phyloP scores from a whole-genome alignment of 192 early-diverging fungal genomes.

The Entomortierella parvispora region DNA sequence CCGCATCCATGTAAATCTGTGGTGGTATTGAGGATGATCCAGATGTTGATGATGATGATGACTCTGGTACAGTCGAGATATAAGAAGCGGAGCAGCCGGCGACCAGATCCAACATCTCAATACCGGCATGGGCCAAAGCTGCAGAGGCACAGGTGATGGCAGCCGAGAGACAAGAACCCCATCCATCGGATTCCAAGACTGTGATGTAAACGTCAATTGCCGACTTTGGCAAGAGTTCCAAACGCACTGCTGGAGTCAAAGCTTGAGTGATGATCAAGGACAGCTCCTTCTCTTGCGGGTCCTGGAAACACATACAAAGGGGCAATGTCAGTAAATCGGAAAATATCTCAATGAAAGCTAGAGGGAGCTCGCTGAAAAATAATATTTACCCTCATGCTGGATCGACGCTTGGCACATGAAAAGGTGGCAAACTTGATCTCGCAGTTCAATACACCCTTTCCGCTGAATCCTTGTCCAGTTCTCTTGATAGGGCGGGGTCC shows the following conservation, averaged over 20 bases:
- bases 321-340: too few relatives aligned
- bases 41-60: slow-evolving; percentile 14
- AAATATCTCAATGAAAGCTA: too few relatives aligned
- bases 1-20: slow-evolving; percentile 63
- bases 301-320: slow-evolving; percentile 39
- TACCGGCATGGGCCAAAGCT: slow-evolving; percentile 83
- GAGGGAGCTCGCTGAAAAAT: background rate
- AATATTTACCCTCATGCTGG: slow-evolving; percentile 44
- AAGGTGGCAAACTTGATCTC: slow-evolving; percentile 85
- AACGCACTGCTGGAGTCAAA: slow-evolving; percentile 74
- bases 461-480: slow-evolving; percentile 57
- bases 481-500: slow-evolving; percentile 72
- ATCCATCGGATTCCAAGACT: slow-evolving; percentile 78
- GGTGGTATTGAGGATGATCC: slow-evolving; percentile 36
- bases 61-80: slow-evolving; percentile 17
- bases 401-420: slow-evolving; percentile 67
- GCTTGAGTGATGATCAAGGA: slow-evolving; percentile 70
- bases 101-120: slow-evolving; percentile 88
- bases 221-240: slow-evolving; percentile 80
- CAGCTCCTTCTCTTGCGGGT: slow-evolving; percentile 73
- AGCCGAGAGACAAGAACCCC: slow-evolving; percentile 68
- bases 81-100: slow-evolving; percentile 71
- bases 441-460: slow-evolving; percentile 70
- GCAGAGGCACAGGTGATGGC: slow-evolving; percentile 73
- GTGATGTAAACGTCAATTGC: slow-evolving; percentile 76